Percentiles rank a stretch among this genome's conserved stretches.
Conservation (phyloP, 805 yeast genomes). For the Pichia rugopelliculosa region DNA sequence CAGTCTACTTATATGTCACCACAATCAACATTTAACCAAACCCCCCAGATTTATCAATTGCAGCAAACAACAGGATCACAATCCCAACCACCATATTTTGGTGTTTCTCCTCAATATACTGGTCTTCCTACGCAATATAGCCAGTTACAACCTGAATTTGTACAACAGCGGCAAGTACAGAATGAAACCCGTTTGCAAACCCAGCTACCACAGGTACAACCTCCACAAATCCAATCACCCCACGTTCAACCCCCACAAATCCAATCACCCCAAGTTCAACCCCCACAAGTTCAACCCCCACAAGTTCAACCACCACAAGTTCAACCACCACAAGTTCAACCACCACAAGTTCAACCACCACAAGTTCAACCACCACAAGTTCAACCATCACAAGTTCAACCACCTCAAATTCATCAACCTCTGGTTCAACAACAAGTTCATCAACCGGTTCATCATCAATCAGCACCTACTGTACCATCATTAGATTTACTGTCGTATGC, state of each 20-base stretch:
- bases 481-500: neutral
- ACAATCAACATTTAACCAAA: constrained; percentile 3
- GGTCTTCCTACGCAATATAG: neutral
- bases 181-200: too few species aligned
- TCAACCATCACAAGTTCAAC: neutral
- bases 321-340: neutral
- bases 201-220: neutral
- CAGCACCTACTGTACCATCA: neutral
- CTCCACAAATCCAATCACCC: neutral
- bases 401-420: neutral
- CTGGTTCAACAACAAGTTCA: neutral
- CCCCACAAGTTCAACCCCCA: neutral
- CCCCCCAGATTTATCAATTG: constrained; percentile 2
- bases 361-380: neutral
- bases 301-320: neutral
- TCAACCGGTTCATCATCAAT: too few species aligned
- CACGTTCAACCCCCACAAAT: neutral
- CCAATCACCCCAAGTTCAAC: neutral
- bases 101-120: neutral
- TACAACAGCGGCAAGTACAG: neutral
- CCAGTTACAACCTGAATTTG: neutral
- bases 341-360: neutral
- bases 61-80: neutral
- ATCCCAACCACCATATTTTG: neutral
- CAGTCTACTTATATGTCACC: constrained; percentile 2